Base-by-base conservation (phyloP, 179 eudicot species). In the Beta corolliflora region DNA sequence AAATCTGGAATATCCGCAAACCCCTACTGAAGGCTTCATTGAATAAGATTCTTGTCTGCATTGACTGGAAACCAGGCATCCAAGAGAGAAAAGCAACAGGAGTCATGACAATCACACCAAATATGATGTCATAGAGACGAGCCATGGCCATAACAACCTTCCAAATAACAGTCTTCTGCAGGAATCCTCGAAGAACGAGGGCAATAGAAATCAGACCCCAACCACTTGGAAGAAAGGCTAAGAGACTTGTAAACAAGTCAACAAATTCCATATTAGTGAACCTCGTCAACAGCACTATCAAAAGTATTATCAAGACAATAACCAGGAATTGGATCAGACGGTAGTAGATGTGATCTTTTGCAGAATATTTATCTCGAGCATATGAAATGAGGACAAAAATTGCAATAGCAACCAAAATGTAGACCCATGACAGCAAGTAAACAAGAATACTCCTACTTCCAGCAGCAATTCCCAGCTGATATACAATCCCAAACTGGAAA, bases 31-130 rank as follows among this genome's bases (percentile, higher is more conserved):
- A 94, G 44, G 98, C 97, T 77, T 94, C 94, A 76, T 93, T 94
- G 80, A 94, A 94, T 58, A 94, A 87, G 79, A 94, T 93, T 83
- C 98, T 91, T 19, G 98, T 94, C 89, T 93, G 98, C 98, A 94
- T 94, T 19, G 92, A 82, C 84, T 94, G 98, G 88, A 94, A 92
- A 78, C 98, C 97, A 69, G 98, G 97, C 84, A 89, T 82, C 98
- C 98, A 94, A 68, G 98, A 91, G 10, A 94, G 82, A 21, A 92
- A 79, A 15, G 98, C 98, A 61, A 92, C 93, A 65, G 94, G 93
- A 66, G 85, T 84, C 94, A 94, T 87, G 64, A 94, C 91, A 77
- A 94, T 90, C 60, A 91, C 92, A 60, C 97, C 98, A 77, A 94
- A 91, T 92, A 94, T 13, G 74, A 91, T 88, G 52, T 94, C 97